Conservation (phyloP, 2,329 filamentous ascomycete species). For the Colletotrichum caudatum region DNA sequence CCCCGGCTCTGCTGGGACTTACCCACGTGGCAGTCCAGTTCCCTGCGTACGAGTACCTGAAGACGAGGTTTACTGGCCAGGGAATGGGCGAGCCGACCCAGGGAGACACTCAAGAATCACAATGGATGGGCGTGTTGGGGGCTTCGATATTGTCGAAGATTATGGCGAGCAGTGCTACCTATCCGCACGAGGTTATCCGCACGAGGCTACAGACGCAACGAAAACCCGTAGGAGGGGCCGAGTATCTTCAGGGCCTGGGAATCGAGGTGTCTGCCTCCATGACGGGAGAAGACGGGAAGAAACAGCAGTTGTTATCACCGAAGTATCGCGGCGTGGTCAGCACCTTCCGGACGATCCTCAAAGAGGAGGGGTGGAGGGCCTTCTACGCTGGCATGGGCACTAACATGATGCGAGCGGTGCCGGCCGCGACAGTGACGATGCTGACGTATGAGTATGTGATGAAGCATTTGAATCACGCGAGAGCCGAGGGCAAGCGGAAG, state of each 20-base stretch:
- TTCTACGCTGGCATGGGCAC: slow-evolving; percentile 98
- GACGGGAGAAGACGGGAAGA: slow-evolving; percentile 53
- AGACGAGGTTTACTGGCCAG: slow-evolving; percentile 88
- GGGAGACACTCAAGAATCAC: slow-evolving; percentile 68
- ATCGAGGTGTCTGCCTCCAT: slow-evolving; percentile 57
- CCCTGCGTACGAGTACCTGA: slow-evolving; percentile 93
- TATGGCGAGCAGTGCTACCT: slow-evolving; percentile 92
- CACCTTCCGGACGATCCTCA: slow-evolving; percentile 86
- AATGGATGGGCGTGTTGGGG: slow-evolving; percentile 86
- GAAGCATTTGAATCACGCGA: slow-evolving; percentile 62
- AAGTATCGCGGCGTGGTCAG: slow-evolving; percentile 83
- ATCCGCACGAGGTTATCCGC: slow-evolving; percentile 95
- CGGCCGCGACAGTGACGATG: slow-evolving; percentile 97
- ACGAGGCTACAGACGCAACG: slow-evolving; percentile 95
- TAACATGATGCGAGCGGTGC: slow-evolving; percentile 96
- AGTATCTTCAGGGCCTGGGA: slow-evolving; percentile 63
- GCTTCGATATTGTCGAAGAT: slow-evolving; percentile 96
- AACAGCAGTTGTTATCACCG: slow-evolving; percentile 51
- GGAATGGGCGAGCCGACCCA: slow-evolving; percentile 79
- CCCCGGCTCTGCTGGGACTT: slow-evolving; percentile 89
- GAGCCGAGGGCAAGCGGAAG: slow-evolving; percentile 55
- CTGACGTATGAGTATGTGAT: slow-evolving; percentile 90
- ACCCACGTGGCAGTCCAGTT: slow-evolving; percentile 98
- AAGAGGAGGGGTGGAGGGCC: slow-evolving; percentile 93
- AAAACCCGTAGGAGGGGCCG: slow-evolving; percentile 70